Base-by-base conservation (phyloP, 176 grass and related monocot species). In the Zoysia japonica region DNA sequence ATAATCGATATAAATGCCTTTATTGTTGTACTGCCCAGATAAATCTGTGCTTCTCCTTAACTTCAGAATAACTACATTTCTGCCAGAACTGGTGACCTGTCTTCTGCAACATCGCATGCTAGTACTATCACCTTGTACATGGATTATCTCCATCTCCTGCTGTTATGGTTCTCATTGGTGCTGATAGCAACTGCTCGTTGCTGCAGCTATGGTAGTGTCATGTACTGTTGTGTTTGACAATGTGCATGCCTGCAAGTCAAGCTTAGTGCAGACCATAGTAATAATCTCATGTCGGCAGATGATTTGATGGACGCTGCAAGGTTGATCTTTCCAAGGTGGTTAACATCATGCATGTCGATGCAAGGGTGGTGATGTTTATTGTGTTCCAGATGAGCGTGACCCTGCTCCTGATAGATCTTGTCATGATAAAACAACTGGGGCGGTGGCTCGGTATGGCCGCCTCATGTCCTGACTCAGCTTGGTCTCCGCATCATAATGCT, bases 391-490 rank as follows among this genome's bases (percentile, higher is more conserved):
- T 68, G 64, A 68, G 63, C 54, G 48, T 54, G 86, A 75, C 80
- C 75, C 69, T 69, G 46, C 78, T 56, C 56, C 55, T 70, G 53
- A 64, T 72, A 48, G 80, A 61, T 79, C 76, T 76, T 88, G 82
- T 71, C 82, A 80, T 68, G 40, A 70, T 84, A 80, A 88, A 88
- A 85, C 77, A 84, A 84, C 48, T 50, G 57, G 65, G 81, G 61
- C 82, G 87, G 77, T 80, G 86, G 71, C 82, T 88, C 70, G 76
- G 76, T 70, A 80, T 15, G 76, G 55, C 83, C 70, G 81, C 81
- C 76, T 53, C 41, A 46, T 68, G 81, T 80, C 71, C 80, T 88
- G 65, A 9, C 38, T 87, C 57, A 43, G 38, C 55, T 57, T 68
- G 77, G 77, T 44, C 65, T 44, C 77, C 51, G 45, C 43, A 43